Base-by-base conservation (phyloP, 2,329 filamentous ascomycete species). In the Colletotrichum paranaense region DNA sequence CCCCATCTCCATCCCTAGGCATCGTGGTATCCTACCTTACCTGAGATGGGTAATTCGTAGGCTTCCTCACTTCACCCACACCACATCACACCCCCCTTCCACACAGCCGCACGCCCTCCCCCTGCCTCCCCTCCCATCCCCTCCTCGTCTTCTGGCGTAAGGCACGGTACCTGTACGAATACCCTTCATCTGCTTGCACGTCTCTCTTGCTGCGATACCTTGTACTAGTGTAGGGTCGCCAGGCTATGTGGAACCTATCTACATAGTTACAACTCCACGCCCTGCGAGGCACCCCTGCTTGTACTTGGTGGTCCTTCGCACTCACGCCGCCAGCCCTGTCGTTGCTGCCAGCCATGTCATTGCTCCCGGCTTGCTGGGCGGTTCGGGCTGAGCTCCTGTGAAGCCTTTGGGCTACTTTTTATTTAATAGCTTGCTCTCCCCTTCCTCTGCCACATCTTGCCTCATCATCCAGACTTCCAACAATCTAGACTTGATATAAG, bases 381-480 rank as follows among this genome's bases (percentile, higher is more conserved):
- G 16, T 59, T 35, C 46, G 60, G 70, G 55, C 67, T 65, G 55
- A 60, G 32, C 53, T 67, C 64, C 55, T 46, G 28, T 38, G 59
- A 64, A 67, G 71, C 68, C 72, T 67, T 67, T 67, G 68, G 46
- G 68, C 19, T 19, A 28, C 62, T 62, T 62, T 59, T 67, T 72
- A 74, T 74, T 72, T 74, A 74, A 74, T 62, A 67, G 60, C 72
- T 74, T 73, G 67, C 60, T 67, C 42, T 53, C 56, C 52, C 57
- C 56, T 62, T 62, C 52, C 26, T 68, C 35, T 55, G 32, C 32
- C 46, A 12, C 64, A 30, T 30, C 60, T 62, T n/a, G 38, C 46
- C 55, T 16, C 67, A 56, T 7, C 60, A 73, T 35, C 24, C 66
- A 24, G 60, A 24, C 53, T 46, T 60, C 26, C 28, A 56, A 28